A percentile compares a stretch with the other conserved stretches of the same genome.
These are phyloP conservation scores for Neoscytalidium dimidiatum DNA, from an alignment of 2,329 filamentous ascomycete genomes.

Conservation along the genomic window DNA sequence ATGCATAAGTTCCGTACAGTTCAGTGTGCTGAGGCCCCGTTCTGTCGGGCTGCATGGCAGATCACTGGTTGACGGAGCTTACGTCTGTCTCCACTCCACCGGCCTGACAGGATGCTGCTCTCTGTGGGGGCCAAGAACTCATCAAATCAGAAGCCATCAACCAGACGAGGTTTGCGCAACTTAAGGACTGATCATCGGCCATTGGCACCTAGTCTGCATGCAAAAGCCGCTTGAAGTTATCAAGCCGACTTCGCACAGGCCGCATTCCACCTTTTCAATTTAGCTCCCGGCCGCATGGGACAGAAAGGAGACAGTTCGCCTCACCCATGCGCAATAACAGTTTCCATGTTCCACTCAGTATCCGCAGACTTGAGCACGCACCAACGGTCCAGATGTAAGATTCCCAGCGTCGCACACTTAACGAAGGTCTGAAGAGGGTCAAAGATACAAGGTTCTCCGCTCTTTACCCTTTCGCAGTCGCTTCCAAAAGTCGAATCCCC, in stretches of 20 bases:
- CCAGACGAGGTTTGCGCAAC: background rate
- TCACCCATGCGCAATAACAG: background rate
- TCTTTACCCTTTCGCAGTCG: too few relatives aligned
- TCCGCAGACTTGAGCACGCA: background rate
- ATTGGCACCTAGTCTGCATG: background rate
- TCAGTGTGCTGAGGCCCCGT: background rate
- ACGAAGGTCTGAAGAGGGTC: too few relatives aligned
- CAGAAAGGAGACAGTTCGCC: background rate
- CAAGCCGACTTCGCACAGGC: background rate
- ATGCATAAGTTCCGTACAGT: background rate
- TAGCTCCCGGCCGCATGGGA: background rate
- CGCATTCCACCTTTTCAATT: background rate
- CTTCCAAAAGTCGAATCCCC: too few relatives aligned
- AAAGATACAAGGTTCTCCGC: too few relatives aligned
- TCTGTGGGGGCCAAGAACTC: background rate
- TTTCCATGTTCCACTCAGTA: background rate
- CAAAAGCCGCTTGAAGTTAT: background rate
- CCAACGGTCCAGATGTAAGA: too few relatives aligned
- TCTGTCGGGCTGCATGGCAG: background rate
- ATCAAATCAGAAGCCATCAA: background rate
- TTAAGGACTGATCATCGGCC: background rate
- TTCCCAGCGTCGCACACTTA: too few relatives aligned
- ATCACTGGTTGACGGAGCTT: background rate
- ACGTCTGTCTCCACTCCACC: background rate
- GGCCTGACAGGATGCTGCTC: background rate